Conservation (phyloP, 2,329 filamentous ascomycete species). For the Pyricularia sp. region DNA sequence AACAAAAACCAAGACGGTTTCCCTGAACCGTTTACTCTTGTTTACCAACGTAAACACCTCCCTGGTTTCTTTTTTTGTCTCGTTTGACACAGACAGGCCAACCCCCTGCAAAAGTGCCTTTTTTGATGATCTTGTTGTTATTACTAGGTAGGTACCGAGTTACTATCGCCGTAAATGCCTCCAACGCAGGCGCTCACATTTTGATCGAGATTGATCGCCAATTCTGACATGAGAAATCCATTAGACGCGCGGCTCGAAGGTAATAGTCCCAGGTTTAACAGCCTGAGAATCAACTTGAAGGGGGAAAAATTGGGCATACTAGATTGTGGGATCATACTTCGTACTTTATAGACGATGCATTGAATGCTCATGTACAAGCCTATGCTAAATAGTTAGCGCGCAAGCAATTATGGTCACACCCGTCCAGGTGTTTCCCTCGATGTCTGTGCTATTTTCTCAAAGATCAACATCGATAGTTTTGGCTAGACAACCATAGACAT, state of each 20-base stretch:
- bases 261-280: not conserved
- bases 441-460: not conserved
- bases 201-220: not conserved
- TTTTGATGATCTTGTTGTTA: not conserved
- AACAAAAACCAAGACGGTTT: not conserved
- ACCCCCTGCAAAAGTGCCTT: not conserved
- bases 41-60: not conserved
- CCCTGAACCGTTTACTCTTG: not conserved
- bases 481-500: not conserved
- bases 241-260: not conserved
- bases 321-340: not conserved
- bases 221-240: not conserved
- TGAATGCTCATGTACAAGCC: not conserved
- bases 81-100: not conserved
- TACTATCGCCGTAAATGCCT: not conserved
- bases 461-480: not conserved
- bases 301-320: not conserved
- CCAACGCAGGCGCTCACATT: not conserved
- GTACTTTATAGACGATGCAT: not conserved
- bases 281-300: not conserved
- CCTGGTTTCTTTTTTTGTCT: not conserved
- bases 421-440: not conserved
- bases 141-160: not conserved
- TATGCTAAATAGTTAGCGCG: not conserved
- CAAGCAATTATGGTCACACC: no score